Evolutionary conservation across 768 basidiomycete genomes (phyloP), one percentile per base, ranked within the genome.

Genomic region (Galerina sulciceps): DNA sequence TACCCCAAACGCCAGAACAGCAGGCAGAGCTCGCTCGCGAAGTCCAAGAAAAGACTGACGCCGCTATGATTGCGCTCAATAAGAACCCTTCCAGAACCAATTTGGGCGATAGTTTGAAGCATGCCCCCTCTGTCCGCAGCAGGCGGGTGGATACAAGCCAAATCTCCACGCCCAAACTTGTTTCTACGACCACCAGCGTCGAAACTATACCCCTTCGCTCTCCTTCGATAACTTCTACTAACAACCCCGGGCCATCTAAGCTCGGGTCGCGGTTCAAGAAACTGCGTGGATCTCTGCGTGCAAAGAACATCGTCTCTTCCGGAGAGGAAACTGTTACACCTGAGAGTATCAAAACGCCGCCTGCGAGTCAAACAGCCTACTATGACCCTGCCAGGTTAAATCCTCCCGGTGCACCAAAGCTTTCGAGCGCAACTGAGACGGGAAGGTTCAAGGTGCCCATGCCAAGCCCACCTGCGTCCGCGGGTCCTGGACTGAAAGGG

Each of bases 251-350:
- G 40, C 65, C 80, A 55, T 84, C 83, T 0, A 89, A 85, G 69
- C 81, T 93, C 58, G 87, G 89, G 44, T 84, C 86, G 40, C 85
- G 90, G 20, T 85, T 94, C 77, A 88, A 85, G 72, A 87, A 83
- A 67, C 73, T 94, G 47, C 80, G 87, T 52, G 83, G 90, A 50
- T 88, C 89, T 0, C 75, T 93, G 57, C 82, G 88, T 42, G 76
- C 84, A 26, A 81, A 80, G 56, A 69, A 76, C 38, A 63, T 75
- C n/a, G 63, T 73, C 15, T 66, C 76, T 11, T 77, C 74, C 23
- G 75, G 71, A 18, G 83, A 84, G 18, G 89, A 90, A 57, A 67
- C 77, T 14, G 76, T 78, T 9, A 73, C 83, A 8, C 75, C 73
- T 58, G 74, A 82, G 36, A 46, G 77, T 2, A 23, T 71, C 23